Evolutionary conservation across 768 basidiomycete species (phyloP).

Genomic region (Epithele typhae): DNA sequence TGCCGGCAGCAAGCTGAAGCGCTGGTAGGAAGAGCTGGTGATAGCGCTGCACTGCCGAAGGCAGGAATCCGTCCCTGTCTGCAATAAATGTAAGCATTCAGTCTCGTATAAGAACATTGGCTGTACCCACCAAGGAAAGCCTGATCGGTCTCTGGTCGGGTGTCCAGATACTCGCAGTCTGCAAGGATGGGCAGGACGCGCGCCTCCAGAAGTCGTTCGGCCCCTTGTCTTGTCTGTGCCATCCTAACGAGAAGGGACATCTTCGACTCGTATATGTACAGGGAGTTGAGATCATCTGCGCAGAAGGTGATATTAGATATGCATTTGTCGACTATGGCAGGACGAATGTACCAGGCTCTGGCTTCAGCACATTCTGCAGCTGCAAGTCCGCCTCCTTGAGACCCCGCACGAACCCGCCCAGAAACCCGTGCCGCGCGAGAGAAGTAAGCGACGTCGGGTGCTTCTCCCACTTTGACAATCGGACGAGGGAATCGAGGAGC

Average conservation of each 20-base stretch:
- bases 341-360: constrained; percentile 70
- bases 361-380: constrained; percentile 72
- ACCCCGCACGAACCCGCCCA: constrained; percentile 77
- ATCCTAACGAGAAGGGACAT: constrained; percentile 86
- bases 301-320: too few relatives aligned
- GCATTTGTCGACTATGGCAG: background rate
- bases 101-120: too few relatives aligned
- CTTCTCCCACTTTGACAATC: constrained; percentile 66
- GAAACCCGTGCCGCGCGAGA: constrained; percentile 68
- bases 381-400: constrained; percentile 79
- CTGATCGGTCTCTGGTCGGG: constrained; percentile 79
- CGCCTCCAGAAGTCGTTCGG: constrained; percentile 78
- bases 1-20: constrained; percentile 73
- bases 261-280: constrained; percentile 95
- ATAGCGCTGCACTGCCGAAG: constrained; percentile 82
- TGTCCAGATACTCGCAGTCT: constrained; percentile 84
- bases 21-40: constrained; percentile 89
- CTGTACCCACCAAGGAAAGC: constrained; percentile 76
- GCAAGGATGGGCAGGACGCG: constrained; percentile 71
- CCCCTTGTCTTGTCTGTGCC: constrained; percentile 77
- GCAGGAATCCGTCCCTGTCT: constrained; percentile 87
- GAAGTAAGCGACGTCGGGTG: constrained; percentile 55
- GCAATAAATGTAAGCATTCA: background rate
- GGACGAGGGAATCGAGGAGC: constrained; percentile 76
- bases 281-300: constrained; percentile 80